phyloP scores from a whole-genome alignment of 2,329 filamentous ascomycete species.

The Exophiala viscosa region DNA sequence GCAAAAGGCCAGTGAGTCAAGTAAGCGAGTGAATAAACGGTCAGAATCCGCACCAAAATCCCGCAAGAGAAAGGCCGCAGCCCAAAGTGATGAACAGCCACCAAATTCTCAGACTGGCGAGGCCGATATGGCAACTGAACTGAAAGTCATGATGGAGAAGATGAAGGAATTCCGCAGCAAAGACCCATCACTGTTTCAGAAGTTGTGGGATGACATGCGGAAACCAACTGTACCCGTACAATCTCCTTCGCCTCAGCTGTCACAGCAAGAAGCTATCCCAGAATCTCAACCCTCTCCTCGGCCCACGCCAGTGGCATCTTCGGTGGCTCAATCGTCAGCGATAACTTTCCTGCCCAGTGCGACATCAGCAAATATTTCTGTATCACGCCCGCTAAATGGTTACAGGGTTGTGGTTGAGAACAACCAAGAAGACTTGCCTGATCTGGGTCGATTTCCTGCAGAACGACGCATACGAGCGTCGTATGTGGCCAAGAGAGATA shows the following conservation, averaged over 20 bases:
- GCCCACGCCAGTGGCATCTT: neutral
- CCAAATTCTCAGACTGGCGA: conserved; percentile 5
- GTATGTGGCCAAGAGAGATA: conserved; percentile 6
- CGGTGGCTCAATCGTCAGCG: neutral
- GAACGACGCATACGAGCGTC: conserved; percentile 24
- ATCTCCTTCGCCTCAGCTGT: conserved; percentile 20
- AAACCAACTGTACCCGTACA: conserved; percentile 34
- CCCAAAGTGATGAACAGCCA: conserved; percentile 1
- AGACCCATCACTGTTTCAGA: conserved; percentile 53
- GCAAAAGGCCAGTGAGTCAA: neutral
- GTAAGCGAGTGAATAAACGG: neutral
- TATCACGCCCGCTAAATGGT: conserved; percentile 15
- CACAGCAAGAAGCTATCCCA: conserved; percentile 13
- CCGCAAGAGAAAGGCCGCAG: neutral
- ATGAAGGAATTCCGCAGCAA: conserved; percentile 56
- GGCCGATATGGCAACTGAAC: conserved; percentile 47
- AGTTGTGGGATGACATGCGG: conserved; percentile 54
- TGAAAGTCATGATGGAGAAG: conserved; percentile 54
- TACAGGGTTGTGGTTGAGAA: conserved; percentile 23
- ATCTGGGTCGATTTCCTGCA: conserved; percentile 31
- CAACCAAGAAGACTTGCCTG: conserved; percentile 26
- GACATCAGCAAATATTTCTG: neutral
- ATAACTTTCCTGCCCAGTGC: neutral
- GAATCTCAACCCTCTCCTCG: neutral
- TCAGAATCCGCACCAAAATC: conserved; percentile 9